These are phyloP conservation scores for Backusella macrospora DNA, from an alignment of 192 early-diverging fungal species.

Conservation along the genomic window DNA sequence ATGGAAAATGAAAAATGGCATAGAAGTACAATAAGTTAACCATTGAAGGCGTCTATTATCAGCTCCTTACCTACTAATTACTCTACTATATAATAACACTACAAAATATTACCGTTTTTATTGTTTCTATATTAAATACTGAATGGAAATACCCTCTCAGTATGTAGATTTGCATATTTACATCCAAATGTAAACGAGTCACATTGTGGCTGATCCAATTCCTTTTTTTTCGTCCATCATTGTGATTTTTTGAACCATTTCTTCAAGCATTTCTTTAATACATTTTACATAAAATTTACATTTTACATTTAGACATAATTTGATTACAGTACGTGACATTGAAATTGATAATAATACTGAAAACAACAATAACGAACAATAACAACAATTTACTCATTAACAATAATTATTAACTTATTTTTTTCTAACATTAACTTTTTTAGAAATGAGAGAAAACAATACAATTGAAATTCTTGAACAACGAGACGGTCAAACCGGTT, in stretches of 20 bases:
- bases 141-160: no score
- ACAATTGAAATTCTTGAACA: conserved; percentile 24
- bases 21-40: no score
- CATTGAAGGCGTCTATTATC: no score
- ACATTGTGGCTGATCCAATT: conserved; percentile 10
- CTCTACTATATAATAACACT: no score
- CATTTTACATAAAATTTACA: no score
- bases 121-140: no score
- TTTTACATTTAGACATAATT: background rate
- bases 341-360: no score
- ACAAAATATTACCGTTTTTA: no score
- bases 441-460: conserved; percentile 6
- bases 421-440: background rate
- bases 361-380: background rate
- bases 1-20: no score
- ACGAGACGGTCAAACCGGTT: conserved; percentile 19
- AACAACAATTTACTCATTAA: background rate
- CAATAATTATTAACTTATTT: background rate
- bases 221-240: background rate
- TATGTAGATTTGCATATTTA: no score
- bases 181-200: background rate
- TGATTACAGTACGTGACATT: background rate
- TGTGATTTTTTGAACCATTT: background rate
- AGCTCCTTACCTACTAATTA: no score
- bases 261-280: background rate